Conservation (phyloP, 192 early-diverging fungal genomes). For the Coemansia sp. region DNA sequence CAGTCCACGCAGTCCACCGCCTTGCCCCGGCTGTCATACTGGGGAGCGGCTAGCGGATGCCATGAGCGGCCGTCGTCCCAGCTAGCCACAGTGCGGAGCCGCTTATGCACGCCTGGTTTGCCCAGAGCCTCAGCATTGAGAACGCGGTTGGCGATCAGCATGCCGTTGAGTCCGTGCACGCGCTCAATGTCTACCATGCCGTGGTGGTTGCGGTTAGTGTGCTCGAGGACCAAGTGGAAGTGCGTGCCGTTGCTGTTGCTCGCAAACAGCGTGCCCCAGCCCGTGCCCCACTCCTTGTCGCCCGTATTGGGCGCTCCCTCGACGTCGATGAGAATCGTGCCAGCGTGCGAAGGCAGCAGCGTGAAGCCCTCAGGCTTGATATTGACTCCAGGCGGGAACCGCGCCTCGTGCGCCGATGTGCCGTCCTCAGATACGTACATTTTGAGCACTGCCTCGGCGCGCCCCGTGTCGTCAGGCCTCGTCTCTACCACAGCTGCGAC, state of each 20-base stretch:
- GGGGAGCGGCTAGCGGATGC: slow-evolving; percentile 63
- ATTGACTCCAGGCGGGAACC: slow-evolving; percentile 83
- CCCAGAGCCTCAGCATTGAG: slow-evolving; percentile 69
- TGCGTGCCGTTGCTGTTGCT: slow-evolving; percentile 85
- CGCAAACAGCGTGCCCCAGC: slow-evolving; percentile 73
- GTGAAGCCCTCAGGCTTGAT: slow-evolving; percentile 83
- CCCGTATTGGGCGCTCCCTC: slow-evolving; percentile 60
- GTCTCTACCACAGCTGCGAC: slow-evolving; percentile 27
- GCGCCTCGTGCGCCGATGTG: slow-evolving; percentile 65
- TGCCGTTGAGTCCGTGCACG: slow-evolving; percentile 83
- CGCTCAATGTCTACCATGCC: slow-evolving; percentile 92
- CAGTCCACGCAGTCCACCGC: slow-evolving; percentile 41
- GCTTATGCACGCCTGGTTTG: slow-evolving; percentile 60
- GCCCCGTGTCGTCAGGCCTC: slow-evolving; percentile 18
- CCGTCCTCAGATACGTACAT: slow-evolving; percentile 82
- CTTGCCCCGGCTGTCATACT: slow-evolving; percentile 28
- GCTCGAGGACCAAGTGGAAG: slow-evolving; percentile 73
- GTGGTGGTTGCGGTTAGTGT: slow-evolving; percentile 76
- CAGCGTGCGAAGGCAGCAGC: slow-evolving; percentile 81
- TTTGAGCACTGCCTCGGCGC: slow-evolving; percentile 51
- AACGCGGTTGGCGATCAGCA: slow-evolving; percentile 89
- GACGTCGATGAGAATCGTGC: slow-evolving; percentile 79
- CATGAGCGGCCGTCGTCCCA: slow-evolving; percentile 89
- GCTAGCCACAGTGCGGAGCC: slow-evolving; percentile 75
- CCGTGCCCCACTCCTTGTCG: slow-evolving; percentile 34